phyloP scores from a whole-genome alignment of 257 asterid species.

The Agastache rugosa region DNA sequence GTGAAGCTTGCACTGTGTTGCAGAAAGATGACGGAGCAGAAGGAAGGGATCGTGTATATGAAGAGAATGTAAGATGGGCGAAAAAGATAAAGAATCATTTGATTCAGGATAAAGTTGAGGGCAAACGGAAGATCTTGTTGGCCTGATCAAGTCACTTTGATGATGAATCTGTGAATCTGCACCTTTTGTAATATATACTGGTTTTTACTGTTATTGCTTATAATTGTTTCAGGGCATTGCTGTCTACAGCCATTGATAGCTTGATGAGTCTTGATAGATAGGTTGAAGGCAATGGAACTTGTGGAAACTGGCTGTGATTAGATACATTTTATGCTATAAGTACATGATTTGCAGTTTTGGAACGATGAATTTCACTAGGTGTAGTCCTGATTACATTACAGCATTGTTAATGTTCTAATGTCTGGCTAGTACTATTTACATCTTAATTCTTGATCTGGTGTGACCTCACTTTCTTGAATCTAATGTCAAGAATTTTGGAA shows the following conservation, averaged over 20 bases:
- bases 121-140: conserved; percentile 42
- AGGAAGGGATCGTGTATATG: conserved; percentile 11
- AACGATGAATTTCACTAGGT: too few relatives aligned
- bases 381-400: too few relatives aligned
- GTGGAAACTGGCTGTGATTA: background rate
- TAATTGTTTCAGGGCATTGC: background rate
- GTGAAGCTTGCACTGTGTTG: conserved; percentile 6
- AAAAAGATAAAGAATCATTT: conserved; percentile 28
- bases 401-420: too few relatives aligned
- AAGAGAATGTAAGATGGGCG: conserved; percentile 17
- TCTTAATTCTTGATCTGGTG: background rate
- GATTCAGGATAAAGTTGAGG: conserved; percentile 22
- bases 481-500: background rate
- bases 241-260: background rate
- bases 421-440: too few relatives aligned
- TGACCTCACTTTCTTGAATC: background rate
- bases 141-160: conserved; percentile 46
- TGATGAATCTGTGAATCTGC: conserved; percentile 19
- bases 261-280: conserved; percentile 6
- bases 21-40: conserved; percentile 36
- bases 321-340: background rate
- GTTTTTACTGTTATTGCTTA: background rate
- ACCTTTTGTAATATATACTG: background rate
- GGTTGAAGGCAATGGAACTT: background rate
- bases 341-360: too few relatives aligned